A percentile compares a stretch with the other conserved stretches of the same genome.
phyloP scores from a whole-genome alignment of 352 stramenopile genomes.

The Phytophthora cryptogea region DNA sequence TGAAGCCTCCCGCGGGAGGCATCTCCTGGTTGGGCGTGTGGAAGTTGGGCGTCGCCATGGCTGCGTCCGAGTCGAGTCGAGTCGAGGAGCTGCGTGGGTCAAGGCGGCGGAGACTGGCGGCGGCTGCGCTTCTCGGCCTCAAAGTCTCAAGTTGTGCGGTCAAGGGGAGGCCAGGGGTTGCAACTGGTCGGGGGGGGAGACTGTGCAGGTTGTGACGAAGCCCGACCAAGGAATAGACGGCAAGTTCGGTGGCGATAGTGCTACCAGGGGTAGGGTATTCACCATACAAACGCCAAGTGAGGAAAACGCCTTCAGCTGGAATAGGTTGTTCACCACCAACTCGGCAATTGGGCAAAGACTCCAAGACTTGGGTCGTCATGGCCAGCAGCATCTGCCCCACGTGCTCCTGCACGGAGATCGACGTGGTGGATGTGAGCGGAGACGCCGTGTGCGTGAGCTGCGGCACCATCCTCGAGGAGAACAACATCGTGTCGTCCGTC shows the following conservation, averaged over 20 bases:
- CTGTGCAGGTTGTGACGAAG: background rate
- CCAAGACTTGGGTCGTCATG: constrained; percentile 32
- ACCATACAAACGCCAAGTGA: constrained; percentile 10
- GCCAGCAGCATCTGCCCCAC: constrained; percentile 89
- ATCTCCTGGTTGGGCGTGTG: constrained; percentile 79
- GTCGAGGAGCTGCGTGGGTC: background rate
- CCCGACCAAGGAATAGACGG: background rate
- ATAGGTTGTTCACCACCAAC: constrained; percentile 40
- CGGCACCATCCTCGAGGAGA: constrained; percentile 96
- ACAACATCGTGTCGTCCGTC: constrained; percentile 96
- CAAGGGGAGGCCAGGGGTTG: constrained; percentile 1
- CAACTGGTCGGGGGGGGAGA: background rate
- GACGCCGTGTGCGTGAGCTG: constrained; percentile 89
- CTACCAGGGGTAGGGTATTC: constrained; percentile 1
- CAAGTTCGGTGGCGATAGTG: background rate
- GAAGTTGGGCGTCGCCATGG: constrained; percentile 87
- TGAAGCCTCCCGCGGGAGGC: constrained; percentile 80
- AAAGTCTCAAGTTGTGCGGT: constrained; percentile 34
- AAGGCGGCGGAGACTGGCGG: background rate
- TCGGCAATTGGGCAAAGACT: constrained; percentile 11
- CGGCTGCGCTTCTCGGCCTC: constrained; percentile 27
- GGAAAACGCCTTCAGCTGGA: constrained; percentile 9
- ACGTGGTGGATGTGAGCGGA: constrained; percentile 92
- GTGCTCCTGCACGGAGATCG: constrained; percentile 95
- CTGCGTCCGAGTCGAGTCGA: constrained; percentile 4